Percentiles rank a stretch among this genome's conserved stretches.
Conservation (phyloP, 495 filamentous ascomycete genomes). For the Aspergillus baeticus region DNA sequence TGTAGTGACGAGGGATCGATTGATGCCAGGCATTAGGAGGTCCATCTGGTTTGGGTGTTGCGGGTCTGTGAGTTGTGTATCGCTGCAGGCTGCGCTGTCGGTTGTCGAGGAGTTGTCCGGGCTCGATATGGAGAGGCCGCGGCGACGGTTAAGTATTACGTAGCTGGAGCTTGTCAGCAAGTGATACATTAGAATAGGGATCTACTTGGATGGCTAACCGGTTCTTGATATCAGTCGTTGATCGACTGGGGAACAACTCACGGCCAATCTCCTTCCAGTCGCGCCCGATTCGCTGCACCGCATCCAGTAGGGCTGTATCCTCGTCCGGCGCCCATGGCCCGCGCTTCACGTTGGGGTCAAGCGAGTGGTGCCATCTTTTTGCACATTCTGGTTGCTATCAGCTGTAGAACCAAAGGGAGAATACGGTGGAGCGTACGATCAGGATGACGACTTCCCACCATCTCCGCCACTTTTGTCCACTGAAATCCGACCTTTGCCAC, state of each 20-base stretch:
- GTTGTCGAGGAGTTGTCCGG: not conserved
- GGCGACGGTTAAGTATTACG: constrained; percentile 1
- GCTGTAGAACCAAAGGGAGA: no score
- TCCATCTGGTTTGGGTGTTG: not conserved
- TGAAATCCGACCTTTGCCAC: constrained; percentile 17
- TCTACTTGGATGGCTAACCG: constrained; percentile 6
- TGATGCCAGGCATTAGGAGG: not conserved
- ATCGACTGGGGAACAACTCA: constrained; percentile 16
- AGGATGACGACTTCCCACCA: constrained; percentile 24
- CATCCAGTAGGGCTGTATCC: constrained; percentile 11
- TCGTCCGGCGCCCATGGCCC: constrained; percentile 21
- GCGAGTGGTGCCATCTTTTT: constrained; percentile 26
- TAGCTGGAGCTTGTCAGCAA: not conserved
- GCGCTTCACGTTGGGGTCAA: constrained; percentile 22
- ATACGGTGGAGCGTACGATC: constrained; percentile 15
- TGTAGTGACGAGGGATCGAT: not conserved
- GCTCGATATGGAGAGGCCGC: not conserved
- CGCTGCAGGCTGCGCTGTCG: not conserved
- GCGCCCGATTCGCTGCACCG: constrained; percentile 9
- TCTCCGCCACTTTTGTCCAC: constrained; percentile 24
- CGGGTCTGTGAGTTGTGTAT: not conserved
- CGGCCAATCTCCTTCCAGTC: constrained; percentile 21
- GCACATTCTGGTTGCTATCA: constrained; percentile 20
- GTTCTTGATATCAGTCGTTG: constrained; percentile 22
- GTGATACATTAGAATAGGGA: not conserved